Evolutionary conservation across 306 rosid genomes (phyloP).

Genomic region (Senna siamea): DNA sequence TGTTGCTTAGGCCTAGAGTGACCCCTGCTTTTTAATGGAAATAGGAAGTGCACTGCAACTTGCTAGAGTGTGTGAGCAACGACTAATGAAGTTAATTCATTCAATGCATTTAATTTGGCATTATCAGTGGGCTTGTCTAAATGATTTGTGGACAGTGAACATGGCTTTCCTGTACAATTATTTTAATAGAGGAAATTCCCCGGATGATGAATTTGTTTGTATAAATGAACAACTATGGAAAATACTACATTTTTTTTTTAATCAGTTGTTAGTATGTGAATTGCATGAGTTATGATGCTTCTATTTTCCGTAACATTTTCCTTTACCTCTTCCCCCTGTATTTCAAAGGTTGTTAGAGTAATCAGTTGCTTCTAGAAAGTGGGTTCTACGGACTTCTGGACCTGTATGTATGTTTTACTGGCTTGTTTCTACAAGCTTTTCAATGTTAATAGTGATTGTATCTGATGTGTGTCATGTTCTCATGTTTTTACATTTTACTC

Average conservation of each 20-base stretch:
- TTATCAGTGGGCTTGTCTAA: slow-evolving; percentile 5
- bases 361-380: neutral
- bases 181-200: slow-evolving; percentile 13
- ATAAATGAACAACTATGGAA: neutral
- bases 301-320: neutral
- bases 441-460: slow-evolving; percentile 10
- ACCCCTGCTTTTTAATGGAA: too few relatives aligned
- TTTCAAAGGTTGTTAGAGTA: neutral
- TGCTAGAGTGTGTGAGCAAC: neutral
- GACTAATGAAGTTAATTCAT: neutral
- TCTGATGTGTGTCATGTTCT: slow-evolving; percentile 2
- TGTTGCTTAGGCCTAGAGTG: slow-evolving; percentile 14
- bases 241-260: neutral
- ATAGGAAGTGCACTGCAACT: slow-evolving; percentile 22
- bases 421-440: neutral
- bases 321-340: neutral
- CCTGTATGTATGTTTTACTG: neutral
- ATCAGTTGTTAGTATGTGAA: neutral
- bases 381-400: neutral
- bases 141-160: slow-evolving; percentile 20
- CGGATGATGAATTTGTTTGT: neutral
- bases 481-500: neutral
- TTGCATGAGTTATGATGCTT: neutral
- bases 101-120: slow-evolving; percentile 12
- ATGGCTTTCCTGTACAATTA: neutral